Percentiles rank a stretch among this genome's conserved stretches.
Conservation (phyloP, 768 basidiomycete genomes). For the Boletellus emodensis region DNA sequence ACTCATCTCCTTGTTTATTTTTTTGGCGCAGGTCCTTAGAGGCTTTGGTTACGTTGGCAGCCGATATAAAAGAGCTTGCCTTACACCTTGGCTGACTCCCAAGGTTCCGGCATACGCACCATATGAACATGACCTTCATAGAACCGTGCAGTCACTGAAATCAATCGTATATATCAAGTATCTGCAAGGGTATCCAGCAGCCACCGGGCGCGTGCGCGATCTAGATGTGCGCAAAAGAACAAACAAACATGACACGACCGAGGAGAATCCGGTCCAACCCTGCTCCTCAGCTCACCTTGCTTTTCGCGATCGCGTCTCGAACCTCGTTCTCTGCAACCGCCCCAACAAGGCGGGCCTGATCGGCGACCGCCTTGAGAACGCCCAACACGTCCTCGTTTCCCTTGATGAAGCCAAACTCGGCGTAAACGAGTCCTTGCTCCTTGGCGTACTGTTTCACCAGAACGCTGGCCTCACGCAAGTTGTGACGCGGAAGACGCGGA, state of each 20-base stretch:
- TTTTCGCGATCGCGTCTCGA: slow-evolving; percentile 55
- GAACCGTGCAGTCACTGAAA: too few relatives aligned
- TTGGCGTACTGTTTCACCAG: slow-evolving; percentile 86
- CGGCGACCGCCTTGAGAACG: slow-evolving; percentile 80
- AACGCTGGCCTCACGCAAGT: slow-evolving; percentile 74
- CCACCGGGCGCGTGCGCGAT: too few relatives aligned
- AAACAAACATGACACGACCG: neutral
- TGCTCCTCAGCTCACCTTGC: slow-evolving; percentile 26
- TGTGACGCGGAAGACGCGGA: slow-evolving; percentile 94
- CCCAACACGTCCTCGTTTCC: slow-evolving; percentile 82
- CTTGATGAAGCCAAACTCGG: slow-evolving; percentile 85
- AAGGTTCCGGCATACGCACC: too few relatives aligned
- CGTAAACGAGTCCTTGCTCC: slow-evolving; percentile 81
- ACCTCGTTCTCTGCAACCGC: slow-evolving; percentile 78
- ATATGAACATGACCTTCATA: too few relatives aligned
- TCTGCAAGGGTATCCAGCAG: too few relatives aligned
- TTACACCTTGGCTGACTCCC: too few relatives aligned
- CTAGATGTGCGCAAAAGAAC: too few relatives aligned
- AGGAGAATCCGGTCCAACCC: neutral
- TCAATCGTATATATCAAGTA: too few relatives aligned
- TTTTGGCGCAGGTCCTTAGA: too few relatives aligned
- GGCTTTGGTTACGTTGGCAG: too few relatives aligned
- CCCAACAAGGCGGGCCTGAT: slow-evolving; percentile 80
- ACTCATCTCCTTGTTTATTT: too few relatives aligned
- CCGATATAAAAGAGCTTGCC: too few relatives aligned